Evolutionary conservation across 306 rosid species (phyloP).

Genomic region (Dryas drummondii): DNA sequence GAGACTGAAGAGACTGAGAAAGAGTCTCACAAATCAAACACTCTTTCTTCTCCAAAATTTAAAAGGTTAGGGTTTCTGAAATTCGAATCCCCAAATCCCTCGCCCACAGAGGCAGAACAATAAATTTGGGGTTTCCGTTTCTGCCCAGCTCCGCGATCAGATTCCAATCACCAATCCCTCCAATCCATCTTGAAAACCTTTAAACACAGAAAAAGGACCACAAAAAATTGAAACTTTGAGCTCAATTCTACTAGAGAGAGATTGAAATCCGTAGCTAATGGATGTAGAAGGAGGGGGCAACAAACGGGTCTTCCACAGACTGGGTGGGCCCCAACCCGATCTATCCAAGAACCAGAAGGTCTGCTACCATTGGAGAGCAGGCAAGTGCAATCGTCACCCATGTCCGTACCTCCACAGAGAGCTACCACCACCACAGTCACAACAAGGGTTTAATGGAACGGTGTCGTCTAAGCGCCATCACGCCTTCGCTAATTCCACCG

Average conservation of each 20-base stretch:
- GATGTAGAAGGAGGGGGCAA: conserved; percentile 68
- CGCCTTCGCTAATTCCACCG: conserved; percentile 35
- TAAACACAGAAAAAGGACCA: neutral
- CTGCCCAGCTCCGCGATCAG: conserved; percentile 28
- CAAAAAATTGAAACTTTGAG: no score
- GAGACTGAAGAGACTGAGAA: neutral
- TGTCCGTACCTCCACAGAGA: conserved; percentile 77
- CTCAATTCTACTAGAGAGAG: neutral
- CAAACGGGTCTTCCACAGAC: conserved; percentile 75
- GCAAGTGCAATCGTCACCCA: conserved; percentile 80
- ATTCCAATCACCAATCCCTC: neutral
- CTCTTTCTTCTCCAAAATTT: neutral
- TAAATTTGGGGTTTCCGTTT: conserved; percentile 19
- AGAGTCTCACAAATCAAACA: neutral
- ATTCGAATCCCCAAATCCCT: neutral
- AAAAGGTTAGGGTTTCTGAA: conserved; percentile 2
- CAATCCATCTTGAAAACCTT: neutral
- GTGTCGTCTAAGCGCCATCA: conserved; percentile 58
- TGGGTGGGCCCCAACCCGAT: conserved; percentile 52
- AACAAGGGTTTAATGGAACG: conserved; percentile 43
- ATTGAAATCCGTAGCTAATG: conserved; percentile 38
- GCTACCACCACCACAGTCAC: conserved; percentile 32
- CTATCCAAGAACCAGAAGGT: conserved; percentile 56
- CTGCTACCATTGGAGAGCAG: conserved; percentile 92
- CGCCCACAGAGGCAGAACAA: neutral